phyloP scores from a whole-genome alignment of 495 filamentous ascomycete species.

The Staphylotrichum longicolle region DNA sequence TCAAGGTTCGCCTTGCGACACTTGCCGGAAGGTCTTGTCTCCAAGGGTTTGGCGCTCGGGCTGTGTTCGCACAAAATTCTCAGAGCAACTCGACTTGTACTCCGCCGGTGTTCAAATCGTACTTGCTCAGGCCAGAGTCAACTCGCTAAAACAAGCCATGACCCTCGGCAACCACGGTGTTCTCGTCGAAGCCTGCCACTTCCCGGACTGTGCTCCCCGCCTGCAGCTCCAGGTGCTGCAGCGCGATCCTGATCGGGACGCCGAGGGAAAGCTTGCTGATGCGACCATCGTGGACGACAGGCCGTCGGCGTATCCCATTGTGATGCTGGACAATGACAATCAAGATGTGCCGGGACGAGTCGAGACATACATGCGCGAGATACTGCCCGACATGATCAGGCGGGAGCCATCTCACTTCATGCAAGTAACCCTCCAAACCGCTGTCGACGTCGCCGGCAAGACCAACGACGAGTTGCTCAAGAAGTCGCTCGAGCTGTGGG shows the following conservation, averaged over 20 bases:
- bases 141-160: constrained; percentile 55
- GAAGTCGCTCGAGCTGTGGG: constrained; percentile 72
- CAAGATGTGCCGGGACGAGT: constrained; percentile 67
- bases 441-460: constrained; percentile 51
- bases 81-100: constrained; percentile 70
- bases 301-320: constrained; percentile 40
- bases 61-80: constrained; percentile 73
- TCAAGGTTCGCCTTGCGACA: constrained; percentile 72
- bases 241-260: constrained; percentile 47
- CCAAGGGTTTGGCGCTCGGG: constrained; percentile 78
- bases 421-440: constrained; percentile 61
- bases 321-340: constrained; percentile 62
- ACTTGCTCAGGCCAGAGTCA: constrained; percentile 64
- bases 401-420: constrained; percentile 67
- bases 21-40: constrained; percentile 73
- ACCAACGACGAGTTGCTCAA: constrained; percentile 64
- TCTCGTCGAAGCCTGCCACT: constrained; percentile 67
- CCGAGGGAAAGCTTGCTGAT: constrained; percentile 37
- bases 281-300: constrained; percentile 36
- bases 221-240: constrained; percentile 56
- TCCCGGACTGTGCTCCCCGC: constrained; percentile 54
- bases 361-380: constrained; percentile 67
- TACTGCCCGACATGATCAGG: constrained; percentile 59
- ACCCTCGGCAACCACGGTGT: constrained; percentile 57
- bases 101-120: constrained; percentile 67